Percentiles rank a stretch among this genome's conserved stretches.
Conservation (phyloP, 192 early-diverging fungal species). For the Allomyces arbusculus region DNA sequence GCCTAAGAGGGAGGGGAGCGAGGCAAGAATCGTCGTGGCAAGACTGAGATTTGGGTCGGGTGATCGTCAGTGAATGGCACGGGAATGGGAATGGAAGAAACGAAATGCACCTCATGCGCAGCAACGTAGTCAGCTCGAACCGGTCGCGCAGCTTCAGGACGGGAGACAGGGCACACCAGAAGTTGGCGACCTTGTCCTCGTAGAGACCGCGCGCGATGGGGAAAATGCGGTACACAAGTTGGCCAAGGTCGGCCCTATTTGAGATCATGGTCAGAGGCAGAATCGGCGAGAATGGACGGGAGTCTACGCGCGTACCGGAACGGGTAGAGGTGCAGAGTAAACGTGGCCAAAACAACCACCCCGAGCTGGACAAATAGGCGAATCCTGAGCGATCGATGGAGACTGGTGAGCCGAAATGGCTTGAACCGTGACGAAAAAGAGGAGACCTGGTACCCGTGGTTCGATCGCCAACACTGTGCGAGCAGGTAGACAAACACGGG, state of each 20-base stretch:
- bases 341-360: conserved; percentile 43
- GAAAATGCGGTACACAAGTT: conserved; percentile 69
- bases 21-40: conserved; percentile 36
- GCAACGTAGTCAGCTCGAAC: conserved; percentile 32
- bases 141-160: conserved; percentile 58
- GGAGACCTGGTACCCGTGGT: neutral
- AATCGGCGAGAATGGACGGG: too few relatives aligned
- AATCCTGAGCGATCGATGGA: conserved; percentile 10
- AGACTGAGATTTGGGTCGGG: conserved; percentile 20
- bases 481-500: conserved; percentile 79
- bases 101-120: conserved; percentile 39
- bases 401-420: neutral
- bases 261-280: too few relatives aligned
- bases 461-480: conserved; percentile 35
- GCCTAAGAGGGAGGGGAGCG: conserved; percentile 50
- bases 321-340: conserved; percentile 43
- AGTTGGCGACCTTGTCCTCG: conserved; percentile 95
- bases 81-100: neutral
- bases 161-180: conserved; percentile 87
- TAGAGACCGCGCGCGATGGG: conserved; percentile 83
- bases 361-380: conserved; percentile 49
- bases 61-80: neutral
- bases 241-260: conserved; percentile 27
- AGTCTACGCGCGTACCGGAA: conserved; percentile 30
- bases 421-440: neutral